Percentiles rank a stretch among this genome's conserved stretches.
These are phyloP conservation scores for Pseudevernia furfuracea DNA, from an alignment of 495 filamentous ascomycete species.

Conservation along the genomic window DNA sequence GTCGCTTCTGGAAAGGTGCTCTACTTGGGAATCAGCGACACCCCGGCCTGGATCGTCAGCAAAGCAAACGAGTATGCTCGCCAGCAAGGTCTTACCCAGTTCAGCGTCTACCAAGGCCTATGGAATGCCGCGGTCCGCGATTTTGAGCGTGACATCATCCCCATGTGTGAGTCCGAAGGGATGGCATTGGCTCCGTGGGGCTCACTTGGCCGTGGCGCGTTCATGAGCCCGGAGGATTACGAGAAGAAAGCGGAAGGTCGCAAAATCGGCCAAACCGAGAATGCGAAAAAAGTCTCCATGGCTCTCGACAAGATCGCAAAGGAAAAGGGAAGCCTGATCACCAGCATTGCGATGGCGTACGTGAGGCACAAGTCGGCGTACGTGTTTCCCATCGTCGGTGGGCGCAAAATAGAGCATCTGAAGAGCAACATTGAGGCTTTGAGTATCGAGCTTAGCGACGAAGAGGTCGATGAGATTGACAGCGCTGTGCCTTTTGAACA, in stretches of 20 bases:
- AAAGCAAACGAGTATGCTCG: constrained; percentile 54
- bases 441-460: constrained; percentile 42
- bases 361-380: constrained; percentile 66
- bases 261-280: constrained; percentile 29
- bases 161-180: constrained; percentile 47
- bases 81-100: constrained; percentile 51
- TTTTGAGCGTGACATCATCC: constrained; percentile 51
- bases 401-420: constrained; percentile 56
- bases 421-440: constrained; percentile 56
- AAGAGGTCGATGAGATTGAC: constrained; percentile 54
- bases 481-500: constrained; percentile 40
- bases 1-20: constrained; percentile 52
- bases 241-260: constrained; percentile 30
- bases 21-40: constrained; percentile 57
- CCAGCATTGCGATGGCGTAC: constrained; percentile 58
- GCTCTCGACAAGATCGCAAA: constrained; percentile 52
- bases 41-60: constrained; percentile 56
- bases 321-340: constrained; percentile 39
- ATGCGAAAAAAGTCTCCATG: constrained; percentile 42
- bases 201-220: constrained; percentile 46
- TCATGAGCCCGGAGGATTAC: constrained; percentile 38
- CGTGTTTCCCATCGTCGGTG: constrained; percentile 69
- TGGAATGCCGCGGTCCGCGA: constrained; percentile 47
- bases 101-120: constrained; percentile 57
- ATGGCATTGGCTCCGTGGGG: constrained; percentile 56